phyloP scores from a whole-genome alignment of 805 yeast species.

The Teunomyces stri region DNA sequence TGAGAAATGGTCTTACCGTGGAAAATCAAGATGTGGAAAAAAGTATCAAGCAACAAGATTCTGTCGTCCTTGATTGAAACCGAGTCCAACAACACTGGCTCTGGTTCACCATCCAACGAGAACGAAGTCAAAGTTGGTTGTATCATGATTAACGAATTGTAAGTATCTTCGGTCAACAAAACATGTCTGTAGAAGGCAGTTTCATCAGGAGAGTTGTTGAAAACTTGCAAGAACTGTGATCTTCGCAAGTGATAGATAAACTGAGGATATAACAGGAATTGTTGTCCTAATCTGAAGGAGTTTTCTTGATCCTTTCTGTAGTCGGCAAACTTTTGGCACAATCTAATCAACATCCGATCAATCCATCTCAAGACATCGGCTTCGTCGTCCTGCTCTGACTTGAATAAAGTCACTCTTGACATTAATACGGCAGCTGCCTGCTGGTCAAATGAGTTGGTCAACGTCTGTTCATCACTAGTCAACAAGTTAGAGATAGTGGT shows the following conservation, averaged over 20 bases:
- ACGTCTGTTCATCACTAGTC: conserved; percentile 46
- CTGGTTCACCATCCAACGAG: conserved; percentile 74
- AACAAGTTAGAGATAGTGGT: conserved; percentile 72
- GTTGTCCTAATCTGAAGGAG: conserved; percentile 79
- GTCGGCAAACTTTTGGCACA: conserved; percentile 92
- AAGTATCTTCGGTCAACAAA: conserved; percentile 85
- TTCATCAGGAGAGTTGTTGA: conserved; percentile 98
- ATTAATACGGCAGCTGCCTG: conserved; percentile 96
- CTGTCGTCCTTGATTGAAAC: conserved; percentile 87
- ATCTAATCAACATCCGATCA: conserved; percentile 83
- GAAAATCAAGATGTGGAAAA: conserved; percentile 92
- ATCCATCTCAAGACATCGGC: conserved; percentile 94
- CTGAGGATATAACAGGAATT: conserved; percentile 89
- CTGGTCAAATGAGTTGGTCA: conserved; percentile 83
- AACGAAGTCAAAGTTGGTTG: conserved; percentile 94
- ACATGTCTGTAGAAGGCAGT: conserved; percentile 96
- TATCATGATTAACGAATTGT: conserved; percentile 92
- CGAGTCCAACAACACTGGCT: conserved; percentile 90
- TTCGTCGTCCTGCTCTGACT: conserved; percentile 76
- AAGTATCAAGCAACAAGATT: conserved; percentile 86
- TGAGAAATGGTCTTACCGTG: conserved; percentile 94
- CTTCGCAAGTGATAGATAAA: conserved; percentile 94
- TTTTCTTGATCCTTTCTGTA: conserved; percentile 81
- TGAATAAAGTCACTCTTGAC: conserved; percentile 87
- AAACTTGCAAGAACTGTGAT: conserved; percentile 92